Conservation (phyloP, 441 rosid species). For the Pelargonium fulgidum region DNA sequence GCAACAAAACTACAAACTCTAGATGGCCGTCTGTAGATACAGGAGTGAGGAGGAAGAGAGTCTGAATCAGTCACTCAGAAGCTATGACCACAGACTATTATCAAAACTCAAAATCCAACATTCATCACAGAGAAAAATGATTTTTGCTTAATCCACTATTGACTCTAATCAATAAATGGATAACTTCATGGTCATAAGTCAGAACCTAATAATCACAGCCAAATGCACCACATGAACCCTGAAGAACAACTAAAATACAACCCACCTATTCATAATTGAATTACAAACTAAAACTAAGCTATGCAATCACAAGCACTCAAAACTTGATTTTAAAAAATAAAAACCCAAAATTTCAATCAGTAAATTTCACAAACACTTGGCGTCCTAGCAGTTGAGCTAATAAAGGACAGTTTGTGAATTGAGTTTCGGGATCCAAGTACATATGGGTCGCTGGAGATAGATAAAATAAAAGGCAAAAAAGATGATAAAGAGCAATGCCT, state of each 20-base stretch:
- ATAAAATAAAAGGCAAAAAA: not conserved
- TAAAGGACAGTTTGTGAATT: not conserved
- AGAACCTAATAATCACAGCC: not conserved
- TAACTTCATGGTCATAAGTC: not conserved
- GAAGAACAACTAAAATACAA: not conserved
- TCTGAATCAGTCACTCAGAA: not conserved
- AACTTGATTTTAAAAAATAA: not conserved
- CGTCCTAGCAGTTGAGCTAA: constrained; percentile 8
- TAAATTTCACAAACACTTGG: constrained; percentile 34
- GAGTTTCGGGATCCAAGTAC: not conserved
- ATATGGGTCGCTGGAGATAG: not conserved
- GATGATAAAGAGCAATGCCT: constrained; percentile 30
- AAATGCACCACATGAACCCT: constrained; percentile 1
- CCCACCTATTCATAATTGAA: not conserved
- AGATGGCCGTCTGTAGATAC: too few relatives aligned
- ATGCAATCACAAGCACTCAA: not conserved
- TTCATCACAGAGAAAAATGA: not conserved
- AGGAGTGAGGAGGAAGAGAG: not conserved
- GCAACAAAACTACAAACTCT: not conserved
- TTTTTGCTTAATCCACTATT: not conserved
- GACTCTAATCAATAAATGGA: not conserved
- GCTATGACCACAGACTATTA: not conserved
- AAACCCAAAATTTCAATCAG: constrained; percentile 1
- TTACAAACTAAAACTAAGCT: constrained; percentile 1
- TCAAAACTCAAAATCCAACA: not conserved